phyloP scores from a whole-genome alignment of 2,329 filamentous ascomycete genomes.

The Penicillium vulpinum region DNA sequence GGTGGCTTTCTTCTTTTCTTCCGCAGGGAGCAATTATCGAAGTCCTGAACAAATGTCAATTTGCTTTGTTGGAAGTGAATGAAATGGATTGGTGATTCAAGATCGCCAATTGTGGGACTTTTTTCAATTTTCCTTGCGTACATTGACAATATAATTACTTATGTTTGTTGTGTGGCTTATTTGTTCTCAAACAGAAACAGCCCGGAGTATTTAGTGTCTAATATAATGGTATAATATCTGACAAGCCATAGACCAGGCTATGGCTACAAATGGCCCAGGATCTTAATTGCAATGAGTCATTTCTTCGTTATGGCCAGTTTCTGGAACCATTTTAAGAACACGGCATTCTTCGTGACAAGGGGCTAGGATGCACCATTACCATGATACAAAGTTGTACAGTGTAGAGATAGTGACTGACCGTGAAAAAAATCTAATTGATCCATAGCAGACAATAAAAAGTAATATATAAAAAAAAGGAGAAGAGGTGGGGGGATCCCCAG shows the following conservation, averaged over 20 bases:
- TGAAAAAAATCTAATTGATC: too few species aligned
- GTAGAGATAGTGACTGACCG: too few species aligned
- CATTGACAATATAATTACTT: background rate
- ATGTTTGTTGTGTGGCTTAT: background rate
- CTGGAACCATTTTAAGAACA: too few species aligned
- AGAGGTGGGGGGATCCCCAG: too few species aligned
- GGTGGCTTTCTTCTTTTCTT: conserved; percentile 47
- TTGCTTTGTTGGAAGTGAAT: background rate
- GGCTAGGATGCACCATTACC: too few species aligned
- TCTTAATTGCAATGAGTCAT: too few species aligned
- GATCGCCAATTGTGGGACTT: background rate
- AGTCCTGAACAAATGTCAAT: conserved; percentile 32
- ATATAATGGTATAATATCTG: background rate
- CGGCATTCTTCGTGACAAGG: too few species aligned
- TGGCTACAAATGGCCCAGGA: too few species aligned
- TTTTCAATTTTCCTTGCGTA: background rate
- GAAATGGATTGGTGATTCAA: background rate
- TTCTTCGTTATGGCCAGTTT: too few species aligned
- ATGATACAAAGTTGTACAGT: too few species aligned
- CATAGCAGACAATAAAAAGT: too few species aligned
- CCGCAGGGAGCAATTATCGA: conserved; percentile 48
- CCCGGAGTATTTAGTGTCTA: background rate
- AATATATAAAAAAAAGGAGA: too few species aligned
- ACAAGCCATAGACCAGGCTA: background rate
- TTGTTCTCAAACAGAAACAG: background rate